Conservation (phyloP, 139 green algal genomes). For the Astrephomene gubernaculifera region DNA sequence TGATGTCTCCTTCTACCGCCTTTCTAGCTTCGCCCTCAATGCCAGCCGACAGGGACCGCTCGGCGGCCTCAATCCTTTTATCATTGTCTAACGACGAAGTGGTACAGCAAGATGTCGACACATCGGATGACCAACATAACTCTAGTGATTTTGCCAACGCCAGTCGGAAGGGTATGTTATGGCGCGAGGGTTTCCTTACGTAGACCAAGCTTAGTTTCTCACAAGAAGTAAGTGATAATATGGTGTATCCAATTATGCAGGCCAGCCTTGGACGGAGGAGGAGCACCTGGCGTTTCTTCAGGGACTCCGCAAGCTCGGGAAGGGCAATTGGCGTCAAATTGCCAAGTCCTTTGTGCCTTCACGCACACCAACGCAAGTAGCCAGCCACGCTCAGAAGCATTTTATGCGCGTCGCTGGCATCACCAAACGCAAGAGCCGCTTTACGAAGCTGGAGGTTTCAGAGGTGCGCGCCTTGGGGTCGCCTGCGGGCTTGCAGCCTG, state of each 20-base stretch:
- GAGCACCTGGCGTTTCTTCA: conserved; percentile 88
- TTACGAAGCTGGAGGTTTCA: conserved; percentile 64
- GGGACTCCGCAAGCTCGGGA: conserved; percentile 79
- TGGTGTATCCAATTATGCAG: conserved; percentile 58
- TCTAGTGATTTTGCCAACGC: conserved; percentile 24
- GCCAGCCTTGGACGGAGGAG: conserved; percentile 85
- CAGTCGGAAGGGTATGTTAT: conserved; percentile 5
- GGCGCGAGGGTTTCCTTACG: not conserved
- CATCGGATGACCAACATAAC: conserved; percentile 18
- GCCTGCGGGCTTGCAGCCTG: too few relatives aligned
- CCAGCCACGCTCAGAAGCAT: conserved; percentile 94
- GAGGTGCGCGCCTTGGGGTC: not conserved
- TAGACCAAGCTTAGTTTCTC: too few relatives aligned
- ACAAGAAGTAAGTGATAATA: too few relatives aligned
- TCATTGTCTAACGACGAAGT: not conserved
- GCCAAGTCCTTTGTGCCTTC: conserved; percentile 74
- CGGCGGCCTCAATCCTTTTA: not conserved
- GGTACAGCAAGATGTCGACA: not conserved
- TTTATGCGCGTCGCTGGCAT: conserved; percentile 83
- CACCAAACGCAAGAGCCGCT: conserved; percentile 81
- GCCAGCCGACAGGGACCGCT: not conserved
- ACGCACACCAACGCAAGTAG: conserved; percentile 87
- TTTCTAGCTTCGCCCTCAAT: not conserved
- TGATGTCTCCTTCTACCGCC: conserved; percentile 24
- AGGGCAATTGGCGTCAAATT: conserved; percentile 91